A percentile compares a stretch with the other conserved stretches of the same genome.
These are phyloP conservation scores for Cymbidium sinense DNA, from an alignment of 106 monocot genomes.

Conservation along the genomic window DNA sequence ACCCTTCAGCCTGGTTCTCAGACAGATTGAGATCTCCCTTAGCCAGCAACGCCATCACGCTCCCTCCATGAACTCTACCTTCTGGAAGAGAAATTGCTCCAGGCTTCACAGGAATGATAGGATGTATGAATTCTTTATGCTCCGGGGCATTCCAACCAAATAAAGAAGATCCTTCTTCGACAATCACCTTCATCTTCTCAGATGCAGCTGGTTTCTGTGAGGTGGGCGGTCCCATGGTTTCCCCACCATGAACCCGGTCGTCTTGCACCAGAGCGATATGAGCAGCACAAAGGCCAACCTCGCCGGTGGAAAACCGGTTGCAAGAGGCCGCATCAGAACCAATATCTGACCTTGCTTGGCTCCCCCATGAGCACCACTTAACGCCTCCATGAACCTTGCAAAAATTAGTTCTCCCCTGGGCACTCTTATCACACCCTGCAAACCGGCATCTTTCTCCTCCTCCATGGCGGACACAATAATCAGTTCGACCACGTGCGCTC, in stretches of 20 bases:
- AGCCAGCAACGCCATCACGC: slow-evolving; percentile 43
- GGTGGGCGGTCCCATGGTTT: slow-evolving; percentile 6
- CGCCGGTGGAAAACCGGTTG: slow-evolving; percentile 27
- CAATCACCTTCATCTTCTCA: slow-evolving; percentile 10
- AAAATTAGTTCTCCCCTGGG: slow-evolving; percentile 60
- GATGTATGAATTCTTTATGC: neutral
- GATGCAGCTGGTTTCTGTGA: neutral
- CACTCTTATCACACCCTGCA: slow-evolving; percentile 48
- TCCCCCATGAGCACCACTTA: slow-evolving; percentile 36
- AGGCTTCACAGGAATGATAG: neutral
- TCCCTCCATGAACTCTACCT: slow-evolving; percentile 84
- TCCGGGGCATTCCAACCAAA: neutral
- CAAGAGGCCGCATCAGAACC: slow-evolving; percentile 29
- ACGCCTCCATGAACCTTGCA: slow-evolving; percentile 63
- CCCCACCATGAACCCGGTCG: slow-evolving; percentile 38
- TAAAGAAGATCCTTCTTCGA: neutral
- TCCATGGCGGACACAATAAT: slow-evolving; percentile 51
- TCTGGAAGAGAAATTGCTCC: slow-evolving; percentile 4
- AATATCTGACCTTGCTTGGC: neutral
- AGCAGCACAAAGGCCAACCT: slow-evolving; percentile 30
- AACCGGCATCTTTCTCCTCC: slow-evolving; percentile 49
- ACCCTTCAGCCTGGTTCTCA: neutral
- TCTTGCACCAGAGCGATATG: slow-evolving; percentile 46
- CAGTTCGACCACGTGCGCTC: slow-evolving; percentile 42
- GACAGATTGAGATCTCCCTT: neutral